Percentiles rank a stretch among this genome's conserved stretches.
Evolutionary conservation across 768 basidiomycete species (phyloP).

Genomic region (Dentipellis sp.): DNA sequence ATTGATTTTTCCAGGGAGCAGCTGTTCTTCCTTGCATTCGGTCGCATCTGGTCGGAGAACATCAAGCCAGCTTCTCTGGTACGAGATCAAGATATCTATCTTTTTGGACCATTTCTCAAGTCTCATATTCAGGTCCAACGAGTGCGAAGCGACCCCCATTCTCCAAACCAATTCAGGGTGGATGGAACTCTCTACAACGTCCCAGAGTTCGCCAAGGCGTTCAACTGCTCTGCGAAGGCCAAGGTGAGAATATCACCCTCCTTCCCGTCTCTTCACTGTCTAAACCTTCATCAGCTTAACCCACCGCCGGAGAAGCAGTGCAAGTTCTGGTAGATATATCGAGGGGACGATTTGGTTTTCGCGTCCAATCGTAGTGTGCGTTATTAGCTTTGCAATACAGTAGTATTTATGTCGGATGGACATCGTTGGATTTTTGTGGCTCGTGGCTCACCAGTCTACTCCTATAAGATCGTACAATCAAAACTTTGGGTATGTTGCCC

Average conservation of each 20-base stretch:
- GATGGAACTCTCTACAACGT: conserved; percentile 85
- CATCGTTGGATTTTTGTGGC: too few relatives aligned
- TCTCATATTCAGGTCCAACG: conserved; percentile 47
- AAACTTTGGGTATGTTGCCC: not conserved
- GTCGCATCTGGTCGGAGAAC: conserved; percentile 77
- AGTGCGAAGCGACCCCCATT: conserved; percentile 84
- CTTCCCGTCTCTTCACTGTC: not conserved
- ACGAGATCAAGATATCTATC: conserved; percentile 17
- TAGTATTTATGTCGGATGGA: too few relatives aligned
- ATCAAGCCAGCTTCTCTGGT: conserved; percentile 75
- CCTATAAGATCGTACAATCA: too few relatives aligned
- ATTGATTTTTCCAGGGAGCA: conserved; percentile 52
- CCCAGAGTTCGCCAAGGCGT: conserved; percentile 81
- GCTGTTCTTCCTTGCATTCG: conserved; percentile 90
- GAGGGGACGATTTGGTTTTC: not conserved
- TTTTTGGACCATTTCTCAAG: not conserved
- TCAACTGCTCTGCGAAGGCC: conserved; percentile 67
- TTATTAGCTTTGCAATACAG: too few relatives aligned
- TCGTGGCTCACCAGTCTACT: too few relatives aligned
- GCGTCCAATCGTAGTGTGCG: not conserved
- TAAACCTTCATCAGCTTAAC: conserved; percentile 46
- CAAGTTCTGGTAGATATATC: conserved; percentile 50
- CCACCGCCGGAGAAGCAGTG: conserved; percentile 75
- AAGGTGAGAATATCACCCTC: conserved; percentile 41
- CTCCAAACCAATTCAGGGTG: conserved; percentile 69